A percentile compares a stretch with the other conserved stretches of the same genome.
These are phyloP conservation scores for Uncinocarpus reesii DNA, from an alignment of 2,329 filamentous ascomycete species.

Conservation along the genomic window DNA sequence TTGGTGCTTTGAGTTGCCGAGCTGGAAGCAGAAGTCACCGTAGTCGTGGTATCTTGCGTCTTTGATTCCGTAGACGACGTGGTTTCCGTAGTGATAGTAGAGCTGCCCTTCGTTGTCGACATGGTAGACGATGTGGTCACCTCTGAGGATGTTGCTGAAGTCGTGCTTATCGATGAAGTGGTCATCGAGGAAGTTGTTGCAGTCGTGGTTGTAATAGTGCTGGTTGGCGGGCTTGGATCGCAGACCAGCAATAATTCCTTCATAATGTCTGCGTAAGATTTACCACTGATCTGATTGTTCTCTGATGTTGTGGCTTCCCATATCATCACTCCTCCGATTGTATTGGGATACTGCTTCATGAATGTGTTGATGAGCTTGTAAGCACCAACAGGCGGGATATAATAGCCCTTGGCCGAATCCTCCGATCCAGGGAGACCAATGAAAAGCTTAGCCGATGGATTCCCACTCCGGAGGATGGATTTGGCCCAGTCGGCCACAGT, in stretches of 20 bases:
- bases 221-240: conserved; percentile 19
- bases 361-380: conserved; percentile 37
- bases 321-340: conserved; percentile 51
- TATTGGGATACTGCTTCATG: conserved; percentile 30
- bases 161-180: conserved; percentile 9
- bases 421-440: conserved; percentile 41
- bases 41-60: too few relatives aligned
- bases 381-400: conserved; percentile 41
- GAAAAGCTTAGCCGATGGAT: conserved; percentile 43
- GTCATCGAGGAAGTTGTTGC: conserved; percentile 7
- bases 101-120: not conserved
- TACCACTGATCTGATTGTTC: conserved; percentile 15
- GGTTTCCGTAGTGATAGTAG: not conserved
- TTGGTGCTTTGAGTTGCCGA: too few relatives aligned
- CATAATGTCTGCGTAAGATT: conserved; percentile 18
- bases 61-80: conserved; percentile 2
- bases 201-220: conserved; percentile 17
- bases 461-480: conserved; percentile 30
- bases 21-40: not conserved
- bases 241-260: conserved; percentile 14
- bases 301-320: conserved; percentile 18
- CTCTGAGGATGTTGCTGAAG: conserved; percentile 5
- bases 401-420: conserved; percentile 30
- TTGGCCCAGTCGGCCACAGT: conserved; percentile 40
- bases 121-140: conserved; percentile 5